These are phyloP conservation scores for Stagonosporopsis tanaceti DNA, from an alignment of 2,329 filamentous ascomycete genomes.

Conservation along the genomic window DNA sequence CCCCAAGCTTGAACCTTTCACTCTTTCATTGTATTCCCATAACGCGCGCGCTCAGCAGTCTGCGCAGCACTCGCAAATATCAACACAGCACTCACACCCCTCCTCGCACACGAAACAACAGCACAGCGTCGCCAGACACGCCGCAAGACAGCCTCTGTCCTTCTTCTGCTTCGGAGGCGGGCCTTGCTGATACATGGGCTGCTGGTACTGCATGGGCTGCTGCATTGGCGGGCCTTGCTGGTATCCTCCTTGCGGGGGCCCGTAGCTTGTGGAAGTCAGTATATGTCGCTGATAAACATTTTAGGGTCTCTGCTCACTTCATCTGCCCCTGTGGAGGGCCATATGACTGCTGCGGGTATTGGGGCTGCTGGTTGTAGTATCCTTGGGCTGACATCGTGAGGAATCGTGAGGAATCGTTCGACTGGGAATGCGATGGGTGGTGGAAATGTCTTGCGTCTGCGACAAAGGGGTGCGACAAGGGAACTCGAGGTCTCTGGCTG, in stretches of 20 bases:
- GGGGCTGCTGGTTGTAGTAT: slow-evolving; percentile 47
- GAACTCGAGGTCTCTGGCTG: background rate
- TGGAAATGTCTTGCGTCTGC: background rate
- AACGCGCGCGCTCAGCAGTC: slow-evolving; percentile 32
- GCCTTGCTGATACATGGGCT: slow-evolving; percentile 56
- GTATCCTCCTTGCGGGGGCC: slow-evolving; percentile 4
- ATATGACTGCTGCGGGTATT: slow-evolving; percentile 49
- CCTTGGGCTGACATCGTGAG: slow-evolving; percentile 47
- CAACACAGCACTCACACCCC: slow-evolving; percentile 69
- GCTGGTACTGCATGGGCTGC: slow-evolving; percentile 45
- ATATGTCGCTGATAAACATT: too few relatives aligned
- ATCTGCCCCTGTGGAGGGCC: background rate
- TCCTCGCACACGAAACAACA: slow-evolving; percentile 72
- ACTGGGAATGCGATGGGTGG: background rate
- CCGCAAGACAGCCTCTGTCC: slow-evolving; percentile 42
- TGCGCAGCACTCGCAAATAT: slow-evolving; percentile 60
- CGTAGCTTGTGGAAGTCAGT: background rate
- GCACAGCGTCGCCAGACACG: slow-evolving; percentile 56
- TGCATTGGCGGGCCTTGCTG: slow-evolving; percentile 31
- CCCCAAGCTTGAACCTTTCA: too few relatives aligned
- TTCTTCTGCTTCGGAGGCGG: slow-evolving; percentile 59
- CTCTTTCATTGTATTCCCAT: too few relatives aligned
- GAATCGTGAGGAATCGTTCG: background rate
- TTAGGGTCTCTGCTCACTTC: background rate
- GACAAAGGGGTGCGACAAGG: background rate